Evolutionary conservation across 148 eudicot genomes (phyloP), one percentile per base, ranked within the genome.

Genomic region (Vaccinium darrowii): DNA sequence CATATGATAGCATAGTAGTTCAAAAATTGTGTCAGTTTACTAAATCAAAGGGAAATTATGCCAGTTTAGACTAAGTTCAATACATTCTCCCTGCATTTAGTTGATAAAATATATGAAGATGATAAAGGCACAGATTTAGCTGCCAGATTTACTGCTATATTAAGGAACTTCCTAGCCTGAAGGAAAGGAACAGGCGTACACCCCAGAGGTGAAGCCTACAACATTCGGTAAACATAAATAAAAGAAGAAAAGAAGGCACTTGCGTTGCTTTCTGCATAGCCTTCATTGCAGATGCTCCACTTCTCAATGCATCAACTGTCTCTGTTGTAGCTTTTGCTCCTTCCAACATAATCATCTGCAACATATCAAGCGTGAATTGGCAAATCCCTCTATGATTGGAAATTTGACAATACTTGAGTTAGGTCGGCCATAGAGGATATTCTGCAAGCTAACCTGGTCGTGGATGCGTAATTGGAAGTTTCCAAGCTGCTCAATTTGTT

Each of bases 261-360:
- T 81, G 90, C 94, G 87, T 88, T 84, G 91, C 92, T 85, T 91
- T 92, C 81, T 88, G 92, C 93, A 92, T 92, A 56, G 91, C 87
- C 87, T 92, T 92, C 94, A 92, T 92, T 69, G 93, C 90, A 74
- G 92, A n/a, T 76, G 94, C 94, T 78, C 93, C 94, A 39, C 88
- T 89, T 91, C 91, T 88, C 82, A 92, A 90, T 65, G 93, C 93
- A 86, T 87, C 92, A 56, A 92, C 94, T 21, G 94, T 91, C 78
- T 92, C 93, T 57, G 93, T 90, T 27, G 93, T 91, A 86, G 93
- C 94, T 82, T 90, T 92, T 47, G 94, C 90, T 75, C 93, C 92
- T 88, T 91, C 93, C 83, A 92, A 82, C 89, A 90, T 56, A 65
- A 92, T 91, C 92, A 92, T 92, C 94, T 92, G 87, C 36, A 33